A percentile compares a stretch with the other conserved stretches of the same genome.
Evolutionary conservation across 441 rosid species (phyloP).

Genomic region (Francoa sonchifolia): DNA sequence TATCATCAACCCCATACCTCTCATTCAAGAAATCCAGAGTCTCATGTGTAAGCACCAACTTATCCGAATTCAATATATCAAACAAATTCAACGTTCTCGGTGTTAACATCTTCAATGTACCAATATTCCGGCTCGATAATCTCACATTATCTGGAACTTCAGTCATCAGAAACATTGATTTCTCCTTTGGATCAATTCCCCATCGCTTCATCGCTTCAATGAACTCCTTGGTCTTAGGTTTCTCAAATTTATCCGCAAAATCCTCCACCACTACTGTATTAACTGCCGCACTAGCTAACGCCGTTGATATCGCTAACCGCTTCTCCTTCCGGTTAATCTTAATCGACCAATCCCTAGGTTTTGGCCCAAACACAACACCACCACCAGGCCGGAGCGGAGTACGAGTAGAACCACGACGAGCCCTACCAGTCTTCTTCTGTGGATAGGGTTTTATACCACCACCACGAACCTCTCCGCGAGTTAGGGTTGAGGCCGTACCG

Average conservation of each 20-base stretch:
- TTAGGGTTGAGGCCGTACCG: slow-evolving; percentile 82
- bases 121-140: slow-evolving; percentile 67
- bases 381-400: slow-evolving; percentile 85
- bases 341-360: slow-evolving; percentile 76
- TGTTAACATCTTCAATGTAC: slow-evolving; percentile 72
- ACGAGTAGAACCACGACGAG: slow-evolving; percentile 61
- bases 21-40: slow-evolving; percentile 60
- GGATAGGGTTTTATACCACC: slow-evolving; percentile 76
- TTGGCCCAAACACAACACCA: slow-evolving; percentile 81
- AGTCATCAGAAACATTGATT: slow-evolving; percentile 67
- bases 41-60: slow-evolving; percentile 66
- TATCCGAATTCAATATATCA: slow-evolving; percentile 76
- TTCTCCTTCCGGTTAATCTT: slow-evolving; percentile 87
- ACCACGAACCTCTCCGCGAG: slow-evolving; percentile 77
- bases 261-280: slow-evolving; percentile 72
- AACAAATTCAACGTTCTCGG: slow-evolving; percentile 82
- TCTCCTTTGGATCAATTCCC: slow-evolving; percentile 80
- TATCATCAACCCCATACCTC: slow-evolving; percentile 50
- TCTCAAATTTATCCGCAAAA: slow-evolving; percentile 57
- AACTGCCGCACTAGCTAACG: slow-evolving; percentile 54
- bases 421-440: slow-evolving; percentile 78
- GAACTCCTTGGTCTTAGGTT: slow-evolving; percentile 71
- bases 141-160: slow-evolving; percentile 52
- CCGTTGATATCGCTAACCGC: slow-evolving; percentile 70
- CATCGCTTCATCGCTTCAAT: slow-evolving; percentile 72